Conservation (phyloP, 2,329 filamentous ascomycete genomes). For the Bimuria novae-zelandiae region DNA sequence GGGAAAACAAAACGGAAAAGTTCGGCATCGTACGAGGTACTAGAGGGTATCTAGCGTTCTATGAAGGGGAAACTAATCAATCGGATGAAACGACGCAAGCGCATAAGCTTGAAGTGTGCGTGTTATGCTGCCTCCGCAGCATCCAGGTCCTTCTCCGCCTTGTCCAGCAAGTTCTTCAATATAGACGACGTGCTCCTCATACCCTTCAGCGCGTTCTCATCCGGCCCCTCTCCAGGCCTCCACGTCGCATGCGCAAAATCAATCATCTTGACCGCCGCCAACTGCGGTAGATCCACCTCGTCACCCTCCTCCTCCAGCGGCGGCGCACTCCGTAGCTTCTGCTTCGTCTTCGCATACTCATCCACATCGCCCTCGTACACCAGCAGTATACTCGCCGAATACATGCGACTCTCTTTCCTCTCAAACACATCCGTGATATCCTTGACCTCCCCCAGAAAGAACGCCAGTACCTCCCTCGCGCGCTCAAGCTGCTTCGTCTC, state of each 20-base stretch:
- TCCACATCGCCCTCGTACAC: conserved; percentile 68
- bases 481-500: conserved; percentile 33
- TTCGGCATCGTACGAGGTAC: not conserved
- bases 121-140: conserved; percentile 6
- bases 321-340: conserved; percentile 25
- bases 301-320: conserved; percentile 40
- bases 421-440: conserved; percentile 63
- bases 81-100: not conserved
- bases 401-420: conserved; percentile 69
- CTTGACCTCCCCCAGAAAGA: conserved; percentile 53
- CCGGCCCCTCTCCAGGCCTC: conserved; percentile 79
- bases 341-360: conserved; percentile 54
- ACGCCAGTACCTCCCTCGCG: conserved; percentile 54
- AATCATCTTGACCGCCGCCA: conserved; percentile 84
- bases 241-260: conserved; percentile 94
- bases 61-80: not conserved
- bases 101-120: not conserved
- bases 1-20: no score
- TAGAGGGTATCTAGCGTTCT: conserved; percentile 12
- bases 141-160: conserved; percentile 31
- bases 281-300: conserved; percentile 59
- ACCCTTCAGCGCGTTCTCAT: conserved; percentile 80
- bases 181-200: conserved; percentile 73
- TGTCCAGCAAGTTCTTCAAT: conserved; percentile 64
- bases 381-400: conserved; percentile 66